Evolutionary conservation across 2,329 filamentous ascomycete species (phyloP).

Genomic region (Pseudogymnoascus sp.): DNA sequence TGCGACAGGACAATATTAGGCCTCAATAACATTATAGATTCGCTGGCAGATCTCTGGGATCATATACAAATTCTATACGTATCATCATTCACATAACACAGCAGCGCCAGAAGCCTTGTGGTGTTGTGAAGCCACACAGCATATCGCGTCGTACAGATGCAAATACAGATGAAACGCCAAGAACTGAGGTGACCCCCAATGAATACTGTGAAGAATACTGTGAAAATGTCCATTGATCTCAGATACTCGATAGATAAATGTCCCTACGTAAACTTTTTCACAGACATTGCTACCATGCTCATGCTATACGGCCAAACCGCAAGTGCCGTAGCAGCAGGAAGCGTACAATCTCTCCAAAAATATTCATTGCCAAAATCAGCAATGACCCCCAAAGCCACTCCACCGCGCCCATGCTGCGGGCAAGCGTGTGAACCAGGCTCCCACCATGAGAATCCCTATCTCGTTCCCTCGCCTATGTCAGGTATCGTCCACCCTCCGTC

Average conservation of each 20-base stretch:
- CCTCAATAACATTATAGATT: not conserved
- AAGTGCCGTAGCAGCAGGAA: not conserved
- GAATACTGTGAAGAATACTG: conserved; percentile 5
- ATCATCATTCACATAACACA: not conserved
- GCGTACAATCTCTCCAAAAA: not conserved
- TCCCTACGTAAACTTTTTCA: conserved; percentile 1
- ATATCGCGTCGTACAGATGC: not conserved
- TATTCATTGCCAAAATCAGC: conserved; percentile 4
- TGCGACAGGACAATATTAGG: not conserved
- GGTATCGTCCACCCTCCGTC: not conserved
- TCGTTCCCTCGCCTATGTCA: not conserved
- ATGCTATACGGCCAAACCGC: not conserved
- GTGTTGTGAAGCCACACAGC: not conserved
- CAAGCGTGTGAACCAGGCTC: not conserved
- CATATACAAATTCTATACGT: not conserved
- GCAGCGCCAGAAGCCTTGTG: not conserved
- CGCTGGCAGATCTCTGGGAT: not conserved
- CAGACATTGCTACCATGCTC: conserved; percentile 2
- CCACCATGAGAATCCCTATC: not conserved
- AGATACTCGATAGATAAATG: not conserved
- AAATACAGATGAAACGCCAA: not conserved
- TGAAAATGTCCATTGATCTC: conserved; percentile 5
- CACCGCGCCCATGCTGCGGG: not conserved
- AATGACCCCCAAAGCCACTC: not conserved
- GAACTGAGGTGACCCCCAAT: not conserved